A percentile compares a stretch with the other conserved stretches of the same genome.
phyloP scores from a whole-genome alignment of 176 grass and related monocot genomes.

The Carex myosuroides region DNA sequence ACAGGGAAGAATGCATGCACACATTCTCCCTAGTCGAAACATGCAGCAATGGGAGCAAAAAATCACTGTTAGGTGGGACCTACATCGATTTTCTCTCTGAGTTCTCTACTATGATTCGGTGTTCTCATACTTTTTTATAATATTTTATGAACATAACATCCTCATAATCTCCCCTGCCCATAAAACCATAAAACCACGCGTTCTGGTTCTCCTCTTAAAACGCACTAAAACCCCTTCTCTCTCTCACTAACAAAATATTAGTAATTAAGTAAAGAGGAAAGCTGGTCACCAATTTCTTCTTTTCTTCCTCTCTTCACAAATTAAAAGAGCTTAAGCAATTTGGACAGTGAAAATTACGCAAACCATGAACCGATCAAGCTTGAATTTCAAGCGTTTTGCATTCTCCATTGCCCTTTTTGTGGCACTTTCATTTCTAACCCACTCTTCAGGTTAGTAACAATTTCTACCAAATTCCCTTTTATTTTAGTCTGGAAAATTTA shows the following conservation, averaged over 20 bases:
- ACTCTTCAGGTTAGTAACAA: conserved; percentile 23
- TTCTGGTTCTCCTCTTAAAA: not conserved
- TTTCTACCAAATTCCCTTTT: not conserved
- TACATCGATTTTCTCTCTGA: not conserved
- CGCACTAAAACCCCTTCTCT: conserved; percentile 15
- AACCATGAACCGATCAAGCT: conserved; percentile 15
- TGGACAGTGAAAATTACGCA: not conserved
- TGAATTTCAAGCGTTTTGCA: conserved; percentile 18
- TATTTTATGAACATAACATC: not conserved
- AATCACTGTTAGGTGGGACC: not conserved
- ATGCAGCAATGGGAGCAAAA: not conserved
- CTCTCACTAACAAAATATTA: not conserved
- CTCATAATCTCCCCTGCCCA: not conserved
- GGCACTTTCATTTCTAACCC: conserved; percentile 4
- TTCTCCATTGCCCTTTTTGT: conserved; percentile 19
- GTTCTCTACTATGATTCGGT: not conserved
- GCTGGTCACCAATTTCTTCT: conserved; percentile 2
- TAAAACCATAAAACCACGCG: conserved; percentile 15
- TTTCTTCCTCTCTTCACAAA: not conserved
- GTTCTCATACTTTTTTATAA: not conserved
- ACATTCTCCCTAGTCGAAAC: not conserved
- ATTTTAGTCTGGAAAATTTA: not conserved
- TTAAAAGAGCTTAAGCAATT: not conserved
- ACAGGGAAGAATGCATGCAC: not conserved
- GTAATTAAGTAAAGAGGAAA: conserved; percentile 4